Base-by-base conservation (phyloP, 1,139 yeast species). In the Ogataea hybrid region DNA sequence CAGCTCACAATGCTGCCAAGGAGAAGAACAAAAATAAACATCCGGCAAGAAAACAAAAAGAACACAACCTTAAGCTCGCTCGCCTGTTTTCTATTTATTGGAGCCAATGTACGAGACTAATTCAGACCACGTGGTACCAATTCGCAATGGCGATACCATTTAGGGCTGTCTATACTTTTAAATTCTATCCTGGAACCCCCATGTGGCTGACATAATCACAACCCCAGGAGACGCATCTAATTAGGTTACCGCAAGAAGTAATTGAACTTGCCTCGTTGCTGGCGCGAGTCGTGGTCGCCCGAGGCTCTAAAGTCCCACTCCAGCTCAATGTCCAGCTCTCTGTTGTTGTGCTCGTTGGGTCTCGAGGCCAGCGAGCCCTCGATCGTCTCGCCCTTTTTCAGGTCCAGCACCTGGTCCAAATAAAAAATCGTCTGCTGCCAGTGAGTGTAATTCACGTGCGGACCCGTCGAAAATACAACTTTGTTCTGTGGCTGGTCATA, bases 401-500 rank as follows among this genome's bases (percentile, higher is more conserved):
- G 70, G 59, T 84, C 85, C 52, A 90, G 68, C 25, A 86, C 95
- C 58, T 87, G 88, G 57, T 79, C 81, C 63, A 92, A 75, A 67
- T 92, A 94, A 68, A 94, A 89, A 2, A 92, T 95, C 15, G 97
- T 86, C 69, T 92, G 98, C 65, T 92, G 94, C 99, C 99, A 94
- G 63, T 86, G 95, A 20, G 95, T 86, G 68, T 84, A 84, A 51
- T 78, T 76, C 41, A 81, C 77, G 71, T 82, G 84, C 32, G 95
- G 92, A 25, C 95, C 95, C 15, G 95, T 86, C 28, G 85, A 79
- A 58, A 86, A 84, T 28, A 70, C 70, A 35, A 83, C 80, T 46
- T 73, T 77, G 52, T 78, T 79, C 45, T 74, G 73, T 25, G 58
- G 53, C 5, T 43, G 37, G 37, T 59, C 64, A 28, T 63, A 64